Base-by-base conservation (phyloP, 2,329 filamentous ascomycete genomes). In the Colletotrichum eleusines region DNA sequence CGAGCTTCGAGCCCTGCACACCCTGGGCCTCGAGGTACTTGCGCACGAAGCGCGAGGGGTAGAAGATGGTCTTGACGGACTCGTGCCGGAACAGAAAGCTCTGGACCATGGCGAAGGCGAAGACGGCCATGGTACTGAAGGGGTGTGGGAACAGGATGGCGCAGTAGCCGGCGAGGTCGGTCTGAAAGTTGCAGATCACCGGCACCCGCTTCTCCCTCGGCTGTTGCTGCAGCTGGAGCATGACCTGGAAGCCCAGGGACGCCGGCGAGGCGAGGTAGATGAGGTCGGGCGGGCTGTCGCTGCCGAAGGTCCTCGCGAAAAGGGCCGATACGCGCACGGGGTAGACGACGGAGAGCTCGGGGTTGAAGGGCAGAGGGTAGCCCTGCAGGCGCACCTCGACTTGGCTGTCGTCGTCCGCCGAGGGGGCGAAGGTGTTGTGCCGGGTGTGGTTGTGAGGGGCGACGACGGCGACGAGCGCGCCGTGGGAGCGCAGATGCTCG, bases 231-330 rank as follows among this genome's bases (percentile, higher is more conserved):
- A 92, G 81, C 77, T 92, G 90, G n/a, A 92, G 82, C 79, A 93
- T 85, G 65, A 92, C 87, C 73, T 93, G 91, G 75, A 93, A 93
- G 5, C 91, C 91, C 3, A 92, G 81, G 6, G 89, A 91, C 2
- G 91, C 91, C 0, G 91, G 91, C 53, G 89, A 91, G 1, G 91
- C 91, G 16, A 93, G 82, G 75, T 93, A 93, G 75, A 93, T 88
- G 48, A 93, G 80, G 75, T 93, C 90, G 0, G 91, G 91, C 3
- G 82, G 81, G 1, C 75, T 72, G 66, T 81, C 78, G 42, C 77
- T 76, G 50, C 87, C 84, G 77, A 92, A 92, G 0, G 90, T 90
- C 55, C 84, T 84, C 6, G 82, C 80, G 78, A 89, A 91, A 46
- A 93, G 80, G 4, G 86, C 82, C 3, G 88, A 89, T 40, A 92